phyloP scores from a whole-genome alignment of 345 rosid genomes.

The Mallotus nudiflorus region DNA sequence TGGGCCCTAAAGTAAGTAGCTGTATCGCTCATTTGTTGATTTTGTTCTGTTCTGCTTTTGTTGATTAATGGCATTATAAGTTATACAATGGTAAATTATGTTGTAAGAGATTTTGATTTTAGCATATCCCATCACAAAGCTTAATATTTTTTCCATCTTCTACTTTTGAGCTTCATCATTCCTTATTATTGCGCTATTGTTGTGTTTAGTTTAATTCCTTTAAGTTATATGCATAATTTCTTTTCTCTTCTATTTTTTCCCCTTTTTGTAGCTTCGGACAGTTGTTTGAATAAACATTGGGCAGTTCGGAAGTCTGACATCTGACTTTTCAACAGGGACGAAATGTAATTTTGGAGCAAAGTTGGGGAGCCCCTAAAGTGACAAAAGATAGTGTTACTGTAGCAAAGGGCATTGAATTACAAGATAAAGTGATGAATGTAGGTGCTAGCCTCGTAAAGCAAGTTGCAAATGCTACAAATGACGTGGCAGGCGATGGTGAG shows the following conservation, averaged over 20 bases:
- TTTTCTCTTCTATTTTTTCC: background rate
- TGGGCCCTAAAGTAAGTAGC: conserved; percentile 27
- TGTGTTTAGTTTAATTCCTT: background rate
- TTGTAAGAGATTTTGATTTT: too few relatives aligned
- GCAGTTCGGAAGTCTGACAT: background rate
- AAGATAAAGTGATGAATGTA: conserved; percentile 24
- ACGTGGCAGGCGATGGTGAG: conserved; percentile 38
- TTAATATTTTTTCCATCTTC: background rate
- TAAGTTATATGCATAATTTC: background rate
- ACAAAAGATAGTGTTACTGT: conserved; percentile 37
- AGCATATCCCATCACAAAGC: background rate
- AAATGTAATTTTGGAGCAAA: conserved; percentile 33
- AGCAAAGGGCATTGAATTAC: conserved; percentile 33
- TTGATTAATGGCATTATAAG: background rate
- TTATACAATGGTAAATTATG: background rate
- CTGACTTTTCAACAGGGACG: conserved; percentile 21
- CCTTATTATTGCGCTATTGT: background rate
- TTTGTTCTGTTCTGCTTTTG: background rate
- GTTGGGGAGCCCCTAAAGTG: conserved; percentile 31
- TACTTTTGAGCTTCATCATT: background rate
- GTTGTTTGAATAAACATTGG: background rate
- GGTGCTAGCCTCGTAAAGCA: conserved; percentile 36
- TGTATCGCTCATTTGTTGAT: background rate
- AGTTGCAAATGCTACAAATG: conserved; percentile 37
- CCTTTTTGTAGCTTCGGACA: too few relatives aligned